A percentile compares a stretch with the other conserved stretches of the same genome.
phyloP scores from a whole-genome alignment of 2,329 filamentous ascomycete species.

The Ilyonectria sp. region DNA sequence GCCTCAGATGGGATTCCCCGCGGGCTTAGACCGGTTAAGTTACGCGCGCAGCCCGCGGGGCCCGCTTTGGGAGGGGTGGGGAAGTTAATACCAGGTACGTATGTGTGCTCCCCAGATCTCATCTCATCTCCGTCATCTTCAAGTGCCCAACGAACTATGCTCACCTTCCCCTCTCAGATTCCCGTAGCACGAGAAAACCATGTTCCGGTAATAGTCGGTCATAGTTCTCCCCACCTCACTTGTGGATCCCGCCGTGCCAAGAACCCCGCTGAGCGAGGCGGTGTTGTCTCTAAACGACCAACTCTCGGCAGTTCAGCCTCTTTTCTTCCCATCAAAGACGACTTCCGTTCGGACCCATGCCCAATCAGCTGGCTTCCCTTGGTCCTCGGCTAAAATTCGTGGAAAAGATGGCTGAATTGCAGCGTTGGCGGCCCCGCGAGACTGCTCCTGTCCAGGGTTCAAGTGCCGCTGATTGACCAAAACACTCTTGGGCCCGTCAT shows the following conservation, averaged over 20 bases:
- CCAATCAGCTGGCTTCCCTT: conserved; percentile 17
- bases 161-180: background rate
- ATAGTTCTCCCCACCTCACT: conserved; percentile 17
- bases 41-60: background rate
- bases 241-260: conserved; percentile 3
- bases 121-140: conserved; percentile 13
- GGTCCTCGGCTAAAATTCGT: conserved; percentile 31
- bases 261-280: conserved; percentile 4
- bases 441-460: conserved; percentile 17
- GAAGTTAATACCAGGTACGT: background rate
- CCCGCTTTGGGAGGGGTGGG: conserved; percentile 16
- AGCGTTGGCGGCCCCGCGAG: conserved; percentile 17
- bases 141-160: conserved; percentile 4
- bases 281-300: background rate
- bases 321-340: conserved; percentile 1
- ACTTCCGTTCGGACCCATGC: background rate
- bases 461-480: conserved; percentile 36
- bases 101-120: conserved; percentile 12
- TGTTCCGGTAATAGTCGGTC: conserved; percentile 29
- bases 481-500: conserved; percentile 21
- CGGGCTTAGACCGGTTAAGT: background rate
- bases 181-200: background rate
- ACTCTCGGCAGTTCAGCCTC: conserved; percentile 2
- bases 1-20: background rate
- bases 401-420: conserved; percentile 23